Conservation (phyloP, 441 rosid genomes). For the Brassica balearica region DNA sequence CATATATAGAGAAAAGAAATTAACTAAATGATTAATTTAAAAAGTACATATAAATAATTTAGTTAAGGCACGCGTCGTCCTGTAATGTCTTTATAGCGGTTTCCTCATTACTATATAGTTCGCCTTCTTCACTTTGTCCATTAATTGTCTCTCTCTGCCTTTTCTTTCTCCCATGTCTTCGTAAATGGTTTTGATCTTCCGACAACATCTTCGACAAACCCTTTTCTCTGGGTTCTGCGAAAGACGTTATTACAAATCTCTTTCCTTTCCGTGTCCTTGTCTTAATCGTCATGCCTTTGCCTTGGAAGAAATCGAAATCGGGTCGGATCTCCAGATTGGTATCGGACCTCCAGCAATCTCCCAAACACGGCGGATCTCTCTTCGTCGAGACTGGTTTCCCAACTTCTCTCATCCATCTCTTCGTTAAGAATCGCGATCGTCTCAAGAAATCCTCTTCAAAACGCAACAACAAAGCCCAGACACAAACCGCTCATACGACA, state of each 20-base stretch:
- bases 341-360: constrained; percentile 61
- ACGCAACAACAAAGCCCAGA: constrained; percentile 26
- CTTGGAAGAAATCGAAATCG: constrained; percentile 70
- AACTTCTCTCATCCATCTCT: constrained; percentile 51
- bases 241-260: not conserved
- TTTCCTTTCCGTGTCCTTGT: not conserved
- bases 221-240: constrained; percentile 39
- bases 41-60: not conserved
- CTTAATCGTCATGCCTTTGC: constrained; percentile 62
- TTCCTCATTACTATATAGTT: constrained; percentile 34
- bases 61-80: constrained; percentile 43
- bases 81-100: constrained; percentile 30
- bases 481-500: constrained; percentile 2
- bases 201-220: constrained; percentile 41
- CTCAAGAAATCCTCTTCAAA: constrained; percentile 54
- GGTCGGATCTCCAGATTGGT: constrained; percentile 66
- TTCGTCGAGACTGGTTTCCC: constrained; percentile 92
- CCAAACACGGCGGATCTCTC: constrained; percentile 68
- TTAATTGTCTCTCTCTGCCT: constrained; percentile 20
- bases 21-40: not conserved
- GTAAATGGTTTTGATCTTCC: constrained; percentile 39
- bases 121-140: constrained; percentile 26
- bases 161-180: constrained; percentile 33
- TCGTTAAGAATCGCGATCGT: constrained; percentile 79
- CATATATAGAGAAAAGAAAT: not conserved